Conservation (phyloP, 208 protist genomes). For the Kentomonas sorsogonicus region DNA sequence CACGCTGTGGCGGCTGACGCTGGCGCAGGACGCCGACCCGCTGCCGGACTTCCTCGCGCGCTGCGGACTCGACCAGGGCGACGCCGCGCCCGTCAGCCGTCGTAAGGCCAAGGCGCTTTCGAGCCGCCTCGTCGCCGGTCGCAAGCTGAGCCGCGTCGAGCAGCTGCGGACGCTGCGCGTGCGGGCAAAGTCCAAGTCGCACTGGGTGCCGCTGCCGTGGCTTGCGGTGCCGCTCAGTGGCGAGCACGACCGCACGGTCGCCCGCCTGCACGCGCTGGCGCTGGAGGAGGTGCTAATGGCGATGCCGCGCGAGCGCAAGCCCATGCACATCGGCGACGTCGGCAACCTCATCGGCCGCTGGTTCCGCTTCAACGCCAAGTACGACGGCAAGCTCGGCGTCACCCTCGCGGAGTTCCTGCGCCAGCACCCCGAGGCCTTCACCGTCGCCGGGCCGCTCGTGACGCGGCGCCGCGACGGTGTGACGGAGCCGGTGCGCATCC, state of each 20-base stretch:
- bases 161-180: too few relatives aligned
- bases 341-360: slow-evolving; percentile 86
- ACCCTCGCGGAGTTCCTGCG: slow-evolving; percentile 69
- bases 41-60: slow-evolving; percentile 49
- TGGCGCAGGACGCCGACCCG: slow-evolving; percentile 49
- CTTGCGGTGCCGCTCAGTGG: slow-evolving; percentile 45
- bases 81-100: not conserved
- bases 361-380: slow-evolving; percentile 75
- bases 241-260: slow-evolving; percentile 34
- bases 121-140: slow-evolving; percentile 18
- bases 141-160: too few relatives aligned
- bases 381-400: slow-evolving; percentile 66
- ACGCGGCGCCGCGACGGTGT: slow-evolving; percentile 53
- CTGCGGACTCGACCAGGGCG: slow-evolving; percentile 15
- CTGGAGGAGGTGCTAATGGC: slow-evolving; percentile 83
- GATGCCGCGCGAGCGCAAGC: slow-evolving; percentile 61
- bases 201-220: slow-evolving; percentile 42
- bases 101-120: slow-evolving; percentile 14
- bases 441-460: slow-evolving; percentile 62
- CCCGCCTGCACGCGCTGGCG: slow-evolving; percentile 38
- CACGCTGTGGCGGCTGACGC: slow-evolving; percentile 58
- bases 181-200: slow-evolving; percentile 3
- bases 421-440: slow-evolving; percentile 58
- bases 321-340: slow-evolving; percentile 84
- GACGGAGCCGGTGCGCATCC: slow-evolving; percentile 63